Conservation (phyloP, 176 grass and related monocot genomes). For the Secale cereale region DNA sequence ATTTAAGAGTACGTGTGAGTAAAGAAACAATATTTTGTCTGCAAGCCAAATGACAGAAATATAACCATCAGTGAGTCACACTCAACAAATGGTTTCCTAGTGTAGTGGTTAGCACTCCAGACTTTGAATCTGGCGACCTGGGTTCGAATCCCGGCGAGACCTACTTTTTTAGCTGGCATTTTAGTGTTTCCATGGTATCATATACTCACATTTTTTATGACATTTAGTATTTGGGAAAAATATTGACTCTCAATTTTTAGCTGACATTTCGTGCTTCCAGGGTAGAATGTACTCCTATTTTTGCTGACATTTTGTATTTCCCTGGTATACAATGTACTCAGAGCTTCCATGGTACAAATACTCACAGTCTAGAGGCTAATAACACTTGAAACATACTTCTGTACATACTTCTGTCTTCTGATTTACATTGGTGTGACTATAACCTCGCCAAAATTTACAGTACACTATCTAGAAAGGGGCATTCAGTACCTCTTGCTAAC, state of each 20-base stretch:
- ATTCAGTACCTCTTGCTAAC: slow-evolving; percentile 27
- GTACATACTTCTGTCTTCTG: slow-evolving; percentile 25
- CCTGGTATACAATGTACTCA: not conserved
- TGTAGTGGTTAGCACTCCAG: slow-evolving; percentile 99
- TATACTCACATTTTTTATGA: not conserved
- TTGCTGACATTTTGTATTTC: no score
- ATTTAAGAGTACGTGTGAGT: not conserved
- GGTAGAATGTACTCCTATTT: no score
- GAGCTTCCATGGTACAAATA: not conserved
- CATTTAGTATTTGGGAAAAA: no score
- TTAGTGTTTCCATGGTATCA: not conserved
- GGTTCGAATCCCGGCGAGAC: slow-evolving; percentile 91
- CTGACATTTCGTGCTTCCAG: no score
- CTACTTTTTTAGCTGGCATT: not conserved
- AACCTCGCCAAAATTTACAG: slow-evolving; percentile 1
- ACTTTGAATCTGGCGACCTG: slow-evolving; percentile 99
- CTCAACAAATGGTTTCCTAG: slow-evolving; percentile 30
- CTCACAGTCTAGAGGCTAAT: not conserved
- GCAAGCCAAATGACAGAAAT: not conserved
- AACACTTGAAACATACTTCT: slow-evolving; percentile 28
- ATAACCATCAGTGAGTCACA: not conserved
- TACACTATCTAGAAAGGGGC: slow-evolving; percentile 4
- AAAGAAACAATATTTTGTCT: not conserved
- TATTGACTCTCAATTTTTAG: not conserved
- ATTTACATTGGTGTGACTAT: not conserved